Conservation (phyloP, 306 rosid genomes). For the Sicyos edulis region DNA sequence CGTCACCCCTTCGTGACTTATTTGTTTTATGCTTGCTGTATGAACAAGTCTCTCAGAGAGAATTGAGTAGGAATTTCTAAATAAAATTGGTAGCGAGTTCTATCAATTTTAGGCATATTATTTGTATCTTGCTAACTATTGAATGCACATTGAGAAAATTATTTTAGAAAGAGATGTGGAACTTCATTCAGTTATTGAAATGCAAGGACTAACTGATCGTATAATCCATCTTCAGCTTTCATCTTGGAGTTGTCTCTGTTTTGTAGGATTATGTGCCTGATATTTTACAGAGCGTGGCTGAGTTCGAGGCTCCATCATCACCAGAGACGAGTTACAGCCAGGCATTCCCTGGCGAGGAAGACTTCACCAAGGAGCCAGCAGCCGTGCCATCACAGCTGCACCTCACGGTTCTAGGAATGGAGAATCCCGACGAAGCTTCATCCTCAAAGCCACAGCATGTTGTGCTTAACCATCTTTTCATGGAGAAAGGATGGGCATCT, state of each 20-base stretch:
- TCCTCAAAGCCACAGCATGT: constrained; percentile 80
- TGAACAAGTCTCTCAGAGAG: too few relatives aligned
- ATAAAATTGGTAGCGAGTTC: too few relatives aligned
- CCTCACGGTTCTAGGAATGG: constrained; percentile 68
- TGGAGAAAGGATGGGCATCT: constrained; percentile 74
- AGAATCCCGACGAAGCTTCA: constrained; percentile 43
- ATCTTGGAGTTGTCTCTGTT: constrained; percentile 21
- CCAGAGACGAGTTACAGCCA: constrained; percentile 76
- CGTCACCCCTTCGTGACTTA: too few relatives aligned
- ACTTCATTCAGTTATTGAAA: neutral
- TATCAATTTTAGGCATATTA: too few relatives aligned
- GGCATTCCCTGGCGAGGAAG: constrained; percentile 60
- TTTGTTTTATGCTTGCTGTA: too few relatives aligned
- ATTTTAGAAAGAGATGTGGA: neutral
- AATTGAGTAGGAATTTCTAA: too few relatives aligned
- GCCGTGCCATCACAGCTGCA: constrained; percentile 74
- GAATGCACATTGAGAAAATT: neutral
- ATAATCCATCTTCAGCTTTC: neutral
- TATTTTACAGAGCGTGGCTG: constrained; percentile 50
- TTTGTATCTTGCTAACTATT: neutral
- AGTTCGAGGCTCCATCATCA: constrained; percentile 78
- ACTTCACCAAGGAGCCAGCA: constrained; percentile 78
- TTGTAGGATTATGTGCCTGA: constrained; percentile 80
- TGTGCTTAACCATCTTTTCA: constrained; percentile 81
- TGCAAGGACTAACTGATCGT: neutral